These are phyloP conservation scores for Fusarium sp. DNA, from an alignment of 2,329 filamentous ascomycete species.

Conservation along the genomic window DNA sequence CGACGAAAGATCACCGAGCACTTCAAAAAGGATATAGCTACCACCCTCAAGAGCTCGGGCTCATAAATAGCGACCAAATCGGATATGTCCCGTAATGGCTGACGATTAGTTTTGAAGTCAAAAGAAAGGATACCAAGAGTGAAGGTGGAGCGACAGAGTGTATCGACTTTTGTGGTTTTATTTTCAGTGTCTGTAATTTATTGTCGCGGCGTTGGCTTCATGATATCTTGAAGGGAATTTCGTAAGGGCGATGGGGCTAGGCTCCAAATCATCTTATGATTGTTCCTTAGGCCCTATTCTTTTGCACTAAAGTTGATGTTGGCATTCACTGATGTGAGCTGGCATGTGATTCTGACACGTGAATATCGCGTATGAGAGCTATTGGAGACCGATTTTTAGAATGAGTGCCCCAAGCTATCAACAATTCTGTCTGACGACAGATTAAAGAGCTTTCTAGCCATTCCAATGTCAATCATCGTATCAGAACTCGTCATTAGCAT, in stretches of 20 bases:
- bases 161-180: slow-evolving; percentile 24
- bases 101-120: slow-evolving; percentile 23
- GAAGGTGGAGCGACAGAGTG: slow-evolving; percentile 12
- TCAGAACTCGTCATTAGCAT: background rate
- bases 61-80: slow-evolving; percentile 29
- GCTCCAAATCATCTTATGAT: slow-evolving; percentile 24
- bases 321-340: background rate
- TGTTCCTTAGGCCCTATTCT: slow-evolving; percentile 21
- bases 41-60: slow-evolving; percentile 53
- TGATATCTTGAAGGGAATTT: slow-evolving; percentile 42
- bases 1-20: slow-evolving; percentile 64
- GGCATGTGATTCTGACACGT: slow-evolving; percentile 13
- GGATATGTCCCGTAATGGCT: slow-evolving; percentile 13
- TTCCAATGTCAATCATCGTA: background rate
- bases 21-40: slow-evolving; percentile 66
- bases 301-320: slow-evolving; percentile 3
- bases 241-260: slow-evolving; percentile 27
- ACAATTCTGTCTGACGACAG: background rate
- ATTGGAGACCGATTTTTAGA: background rate
- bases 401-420: background rate
- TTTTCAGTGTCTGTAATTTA: slow-evolving; percentile 46
- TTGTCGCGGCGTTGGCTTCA: slow-evolving; percentile 46
- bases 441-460: background rate
- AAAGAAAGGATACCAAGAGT: slow-evolving; percentile 45
- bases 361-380: background rate